Percentiles rank a stretch among this genome's conserved stretches.
These are phyloP conservation scores for Toxicodendron radicans DNA, from an alignment of 345 rosid species.

Conservation along the genomic window DNA sequence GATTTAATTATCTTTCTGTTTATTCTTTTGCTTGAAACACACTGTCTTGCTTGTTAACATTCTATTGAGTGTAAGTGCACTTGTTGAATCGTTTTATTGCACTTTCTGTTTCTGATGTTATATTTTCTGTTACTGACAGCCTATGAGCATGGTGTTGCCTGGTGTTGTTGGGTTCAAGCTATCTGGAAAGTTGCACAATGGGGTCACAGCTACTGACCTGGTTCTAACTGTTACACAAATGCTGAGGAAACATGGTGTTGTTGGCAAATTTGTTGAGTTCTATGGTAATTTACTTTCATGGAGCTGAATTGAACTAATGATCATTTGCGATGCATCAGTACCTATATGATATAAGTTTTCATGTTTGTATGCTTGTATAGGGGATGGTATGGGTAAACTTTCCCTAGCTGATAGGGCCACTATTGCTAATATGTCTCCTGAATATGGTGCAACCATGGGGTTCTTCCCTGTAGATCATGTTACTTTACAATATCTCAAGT, in stretches of 20 bases:
- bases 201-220: conserved; percentile 98
- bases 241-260: conserved; percentile 99
- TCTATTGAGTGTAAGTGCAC: not conserved
- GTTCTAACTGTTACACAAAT: conserved; percentile 97
- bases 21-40: too few species aligned
- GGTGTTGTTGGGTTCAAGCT: conserved; percentile 99
- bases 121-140: conserved; percentile 46
- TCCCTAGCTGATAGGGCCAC: conserved; percentile 99
- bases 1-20: too few species aligned
- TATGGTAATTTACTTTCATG: conserved; percentile 58
- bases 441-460: conserved; percentile 99
- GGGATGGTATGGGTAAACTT: conserved; percentile 88
- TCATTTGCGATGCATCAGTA: conserved; percentile 8
- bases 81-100: too few species aligned
- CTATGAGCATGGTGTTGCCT: conserved; percentile 99
- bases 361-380: conserved; percentile 39
- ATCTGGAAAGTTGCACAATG: conserved; percentile 74
- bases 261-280: conserved; percentile 98
- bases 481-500: conserved; percentile 84
- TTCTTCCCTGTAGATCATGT: conserved; percentile 99
- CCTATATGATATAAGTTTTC: conserved; percentile 7
- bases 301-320: conserved; percentile 15
- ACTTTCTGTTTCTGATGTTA: conserved; percentile 9
- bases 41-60: too few species aligned
- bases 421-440: conserved; percentile 99